phyloP scores from a whole-genome alignment of 139 green algal species.

The Penium margaritaceum region DNA sequence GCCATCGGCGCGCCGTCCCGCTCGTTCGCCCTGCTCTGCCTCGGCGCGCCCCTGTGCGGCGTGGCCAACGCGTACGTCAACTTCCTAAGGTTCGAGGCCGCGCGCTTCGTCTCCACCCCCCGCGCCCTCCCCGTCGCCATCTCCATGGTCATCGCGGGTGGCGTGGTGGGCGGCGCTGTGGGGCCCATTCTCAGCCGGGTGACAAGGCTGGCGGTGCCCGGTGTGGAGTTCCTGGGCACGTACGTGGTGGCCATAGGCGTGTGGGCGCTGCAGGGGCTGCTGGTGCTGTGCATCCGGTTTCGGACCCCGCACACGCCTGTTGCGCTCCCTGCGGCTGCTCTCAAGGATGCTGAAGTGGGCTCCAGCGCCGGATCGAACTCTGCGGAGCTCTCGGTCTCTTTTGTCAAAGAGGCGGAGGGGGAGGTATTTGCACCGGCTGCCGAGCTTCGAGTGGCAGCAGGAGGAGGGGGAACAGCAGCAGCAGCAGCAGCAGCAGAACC shows the following conservation, averaged over 20 bases:
- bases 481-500: too few species aligned
- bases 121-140: neutral
- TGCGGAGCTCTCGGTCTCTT: too few species aligned
- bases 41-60: neutral
- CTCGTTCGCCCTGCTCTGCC: constrained; percentile 3
- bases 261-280: neutral
- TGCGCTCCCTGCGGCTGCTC: too few species aligned
- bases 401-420: too few species aligned
- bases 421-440: too few species aligned
- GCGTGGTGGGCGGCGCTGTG: constrained; percentile 17
- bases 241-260: constrained; percentile 7
- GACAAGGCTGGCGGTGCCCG: constrained; percentile 1
- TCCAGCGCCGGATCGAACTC: too few species aligned
- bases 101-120: constrained; percentile 4
- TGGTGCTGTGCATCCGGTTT: neutral
- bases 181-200: constrained; percentile 19
- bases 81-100: constrained; percentile 19
- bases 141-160: constrained; percentile 8
- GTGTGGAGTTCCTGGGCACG: constrained; percentile 15
- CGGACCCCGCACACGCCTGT: too few species aligned
- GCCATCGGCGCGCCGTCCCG: neutral
- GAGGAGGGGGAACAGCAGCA: too few species aligned
- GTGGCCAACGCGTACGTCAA: constrained; percentile 13
- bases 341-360: too few species aligned
- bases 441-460: too few species aligned